Base-by-base conservation (phyloP, 192 early-diverging fungal species). In the Coemansia sp. region DNA sequence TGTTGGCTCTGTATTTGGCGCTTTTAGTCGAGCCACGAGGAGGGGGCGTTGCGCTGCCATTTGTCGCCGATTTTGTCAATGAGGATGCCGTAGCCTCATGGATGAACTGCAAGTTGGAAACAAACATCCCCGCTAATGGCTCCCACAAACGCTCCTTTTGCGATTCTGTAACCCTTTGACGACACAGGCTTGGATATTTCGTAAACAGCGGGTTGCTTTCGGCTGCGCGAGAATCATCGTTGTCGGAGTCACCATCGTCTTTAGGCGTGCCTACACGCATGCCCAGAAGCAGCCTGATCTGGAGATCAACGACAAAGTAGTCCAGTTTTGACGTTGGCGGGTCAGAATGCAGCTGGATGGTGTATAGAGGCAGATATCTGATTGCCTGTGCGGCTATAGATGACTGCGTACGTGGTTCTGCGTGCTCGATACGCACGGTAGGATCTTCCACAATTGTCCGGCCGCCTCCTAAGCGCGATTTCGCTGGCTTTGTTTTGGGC, bases 91-190 rank as follows among this genome's bases (percentile, higher is more conserved):
- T 53, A 29, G 70, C 40, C 0, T 60, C 68, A 49, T 81, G 69
- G 41, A 75, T 76, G 50, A 70, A 62, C 63, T 66, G 68, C 63
- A 70, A 49, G 49, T 73, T 82, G 2, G 74, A 70, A 9, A 73
- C 70, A 65, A 82, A 73, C 89, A 90, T 90, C 5, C 76, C 81
- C 0, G 89, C 79, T n/a, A 91, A 65, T 0, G 89, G 89, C 29
- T 83, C 85, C 89, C 89, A 91, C 17, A 91, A 66, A 17, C 85
- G 86, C 58, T 86, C 87, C 70, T 91, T 91, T 53, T 91, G 88
- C 0, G 73, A 62, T 13, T 65, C 64, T 7, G 72, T 84, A 13
- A 91, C 70, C 34, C 64, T 50, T 17, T 85, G 82, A 19, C 85
- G 83, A 42, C 73, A 70, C 17, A 91, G 67, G 29, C 86, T 75